Evolutionary conservation across 2,329 filamentous ascomycete species (phyloP), one percentile per base, ranked within the genome.

Genomic region (Pseudogymnoascus sp.): DNA sequence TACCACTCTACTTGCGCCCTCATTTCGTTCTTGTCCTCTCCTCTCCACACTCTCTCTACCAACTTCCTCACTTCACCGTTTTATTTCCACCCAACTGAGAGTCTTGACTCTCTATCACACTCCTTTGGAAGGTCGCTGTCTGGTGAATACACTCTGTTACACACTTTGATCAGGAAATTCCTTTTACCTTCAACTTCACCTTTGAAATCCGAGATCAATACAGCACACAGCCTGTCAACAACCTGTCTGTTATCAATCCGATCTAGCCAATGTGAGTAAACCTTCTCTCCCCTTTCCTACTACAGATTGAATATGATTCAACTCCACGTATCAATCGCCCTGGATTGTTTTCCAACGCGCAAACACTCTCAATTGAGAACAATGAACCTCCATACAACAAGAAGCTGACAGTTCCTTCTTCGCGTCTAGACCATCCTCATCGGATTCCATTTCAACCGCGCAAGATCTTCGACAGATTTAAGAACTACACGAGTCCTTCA

Each of bases 51-150:
- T 28, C 4, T 49, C 42, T 45, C 7, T n/a, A n/a, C 42, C 42
- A 49, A 49, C 42, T 49, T 49, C 42, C 42, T 49, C 42, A 49
- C 42, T 28, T 49, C 42, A 49, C 42, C 42, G 14, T 49, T 49
- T 23, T 28, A 58, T 58, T 58, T 60, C 61, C 52, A 60, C 58
- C 62, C 39, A 63, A 59, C 63, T 68, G 70, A 72, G 70, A 70
- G 68, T 68, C 65, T 66, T 60, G 68, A 64, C 70, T 71, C 71
- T 73, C 71, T 69, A 71, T 68, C 71, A 73, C 72, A 72, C 71
- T 73, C 72, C 65, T 73, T 73, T 73, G 71, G 71, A 73, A 72
- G 66, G 67, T 67, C 69, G 65, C 64, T 62, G 64, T 66, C 66
- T 22, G 45, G 28, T 39, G 25, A 58, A 55, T 36, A 36, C 12